A percentile compares a stretch with the other conserved stretches of the same genome.
Conservation (phyloP, 2,329 filamentous ascomycete species). For the Colletotrichum aenigma region DNA sequence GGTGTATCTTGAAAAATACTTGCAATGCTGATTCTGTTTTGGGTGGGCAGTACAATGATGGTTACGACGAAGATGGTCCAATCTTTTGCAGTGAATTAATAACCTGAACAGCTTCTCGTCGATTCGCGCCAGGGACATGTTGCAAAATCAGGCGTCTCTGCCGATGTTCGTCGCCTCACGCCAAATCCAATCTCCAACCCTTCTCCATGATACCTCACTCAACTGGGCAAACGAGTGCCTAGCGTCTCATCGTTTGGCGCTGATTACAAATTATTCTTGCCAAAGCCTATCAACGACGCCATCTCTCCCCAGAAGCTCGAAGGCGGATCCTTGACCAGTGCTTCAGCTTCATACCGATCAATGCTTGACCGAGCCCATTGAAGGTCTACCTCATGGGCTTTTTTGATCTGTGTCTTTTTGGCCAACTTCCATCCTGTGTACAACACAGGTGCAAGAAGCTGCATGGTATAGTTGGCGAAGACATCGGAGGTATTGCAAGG, state of each 20-base stretch:
- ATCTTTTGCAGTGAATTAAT: background rate
- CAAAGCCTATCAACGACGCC: background rate
- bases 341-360: conserved; percentile 57
- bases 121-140: too few relatives aligned
- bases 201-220: background rate
- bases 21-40: background rate
- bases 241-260: background rate
- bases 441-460: conserved; percentile 63
- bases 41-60: background rate
- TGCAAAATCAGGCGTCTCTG: too few relatives aligned
- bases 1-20: background rate
- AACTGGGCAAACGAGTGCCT: background rate
- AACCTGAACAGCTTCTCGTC: background rate
- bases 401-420: conserved; percentile 61
- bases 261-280: background rate
- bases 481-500: conserved; percentile 64
- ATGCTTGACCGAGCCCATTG: conserved; percentile 63
- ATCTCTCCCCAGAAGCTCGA: conserved; percentile 62
- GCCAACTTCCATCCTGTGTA: conserved; percentile 62
- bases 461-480: conserved; percentile 67
- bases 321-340: conserved; percentile 31
- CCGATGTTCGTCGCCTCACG: background rate
- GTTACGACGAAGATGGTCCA: background rate
- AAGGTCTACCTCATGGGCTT: conserved; percentile 59
- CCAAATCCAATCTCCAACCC: background rate